Base-by-base conservation (phyloP, 2,329 filamentous ascomycete species). In the Pseudogymnoascus sp. region DNA sequence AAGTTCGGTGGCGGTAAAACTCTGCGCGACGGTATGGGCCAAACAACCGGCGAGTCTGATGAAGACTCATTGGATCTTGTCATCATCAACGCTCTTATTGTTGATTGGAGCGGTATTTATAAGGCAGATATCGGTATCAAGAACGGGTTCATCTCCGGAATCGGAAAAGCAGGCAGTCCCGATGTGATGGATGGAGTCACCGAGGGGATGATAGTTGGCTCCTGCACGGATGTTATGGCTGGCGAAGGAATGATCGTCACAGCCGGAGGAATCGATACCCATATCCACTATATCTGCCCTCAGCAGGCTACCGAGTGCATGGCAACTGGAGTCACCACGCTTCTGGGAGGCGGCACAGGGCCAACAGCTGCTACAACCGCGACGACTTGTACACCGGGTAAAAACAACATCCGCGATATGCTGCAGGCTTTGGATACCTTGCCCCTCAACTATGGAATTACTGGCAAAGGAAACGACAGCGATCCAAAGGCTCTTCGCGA, bases 111-210 rank as follows among this genome's bases (percentile, higher is more conserved):
- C 1, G 93, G 93, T 57, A 96, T 97, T 70, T 95, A 90, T 79
- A 97, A 97, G 77, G 93, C 92, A 5, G 93, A 97, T 73, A 96
- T 97, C 71, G 93, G 93, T 28, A 86, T 97, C 73, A 96, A 95
- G 74, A 75, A 91, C 67, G 92, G 93, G 2, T 72, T 88, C 38
- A 97, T 97, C 69, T 86, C 87, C 28, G 93, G 85, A 0, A 93
- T 97, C 67, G 93, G 93, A 63, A 97, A 97, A 75, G 91, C 93
- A 14, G 93, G 93, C 18, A 97, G 97, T 69, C 93, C 93, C n/a
- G 93, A 97, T 74, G 85, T 96, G 54, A 97, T 97, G 93, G 88
- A 94, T 32, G 90, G 90, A 4, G 90, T 97, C 6, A 79, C 87
- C 62, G 79, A 84, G 0, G 81, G 85, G 61, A 85, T 97, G 85